These are phyloP conservation scores for Carpinus viminea DNA, from an alignment of 306 rosid species.

Conservation along the genomic window DNA sequence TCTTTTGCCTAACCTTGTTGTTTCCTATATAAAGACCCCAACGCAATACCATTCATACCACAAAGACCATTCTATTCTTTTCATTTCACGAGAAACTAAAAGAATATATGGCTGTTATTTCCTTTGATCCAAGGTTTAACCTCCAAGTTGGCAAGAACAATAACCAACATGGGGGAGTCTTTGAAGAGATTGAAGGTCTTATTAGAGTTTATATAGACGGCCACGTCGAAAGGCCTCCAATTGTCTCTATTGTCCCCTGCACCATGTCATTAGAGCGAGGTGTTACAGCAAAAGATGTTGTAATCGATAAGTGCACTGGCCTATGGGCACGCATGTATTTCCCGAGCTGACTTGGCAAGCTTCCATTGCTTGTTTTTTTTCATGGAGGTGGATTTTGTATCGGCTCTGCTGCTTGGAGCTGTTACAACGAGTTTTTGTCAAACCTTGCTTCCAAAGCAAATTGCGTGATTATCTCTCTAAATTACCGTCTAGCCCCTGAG, in stretches of 20 bases:
- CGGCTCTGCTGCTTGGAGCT: constrained; percentile 87
- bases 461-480: constrained; percentile 62
- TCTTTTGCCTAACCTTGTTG: constrained; percentile 11
- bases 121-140: constrained; percentile 45
- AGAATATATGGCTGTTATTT: constrained; percentile 55
- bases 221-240: constrained; percentile 56
- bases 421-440: constrained; percentile 77
- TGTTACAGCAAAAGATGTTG: constrained; percentile 54
- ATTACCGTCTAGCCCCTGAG: constrained; percentile 79
- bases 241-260: constrained; percentile 61
- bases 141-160: constrained; percentile 31
- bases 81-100: constrained; percentile 25
- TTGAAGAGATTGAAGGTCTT: constrained; percentile 77
- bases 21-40: constrained; percentile 52
- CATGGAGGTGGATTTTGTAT: constrained; percentile 97
- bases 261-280: constrained; percentile 36
- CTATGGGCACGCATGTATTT: constrained; percentile 72
- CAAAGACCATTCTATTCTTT: constrained; percentile 23
- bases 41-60: constrained; percentile 29
- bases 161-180: constrained; percentile 38
- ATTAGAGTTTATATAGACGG: constrained; percentile 68
- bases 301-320: constrained; percentile 53
- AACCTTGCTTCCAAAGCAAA: constrained; percentile 55
- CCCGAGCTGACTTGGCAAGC: constrained; percentile 33
- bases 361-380: constrained; percentile 72